Conservation (phyloP, 495 filamentous ascomycete genomes). For the Articulospora tetracladia region DNA sequence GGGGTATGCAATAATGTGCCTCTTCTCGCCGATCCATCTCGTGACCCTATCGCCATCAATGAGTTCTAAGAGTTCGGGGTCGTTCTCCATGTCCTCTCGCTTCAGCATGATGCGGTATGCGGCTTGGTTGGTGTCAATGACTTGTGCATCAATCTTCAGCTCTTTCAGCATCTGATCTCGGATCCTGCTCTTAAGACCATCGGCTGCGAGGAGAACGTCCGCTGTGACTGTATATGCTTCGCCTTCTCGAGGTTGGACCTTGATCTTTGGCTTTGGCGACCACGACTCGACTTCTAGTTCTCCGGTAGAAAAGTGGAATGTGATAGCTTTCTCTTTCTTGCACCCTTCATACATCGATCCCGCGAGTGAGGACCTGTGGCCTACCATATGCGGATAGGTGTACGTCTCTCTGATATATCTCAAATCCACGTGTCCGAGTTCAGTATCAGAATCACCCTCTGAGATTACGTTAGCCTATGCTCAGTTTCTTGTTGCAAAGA, state of each 20-base stretch:
- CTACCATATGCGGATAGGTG: slow-evolving; percentile 72
- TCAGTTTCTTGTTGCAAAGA: background rate
- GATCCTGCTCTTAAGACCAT: slow-evolving; percentile 69
- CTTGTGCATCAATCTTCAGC: slow-evolving; percentile 49
- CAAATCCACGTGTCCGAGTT: slow-evolving; percentile 68
- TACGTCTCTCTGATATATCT: slow-evolving; percentile 63
- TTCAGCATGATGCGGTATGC: slow-evolving; percentile 84
- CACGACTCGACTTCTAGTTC: slow-evolving; percentile 52
- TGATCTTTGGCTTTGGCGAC: slow-evolving; percentile 51
- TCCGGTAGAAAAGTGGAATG: slow-evolving; percentile 62
- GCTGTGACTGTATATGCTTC: slow-evolving; percentile 51
- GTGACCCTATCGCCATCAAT: slow-evolving; percentile 64
- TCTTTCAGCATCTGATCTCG: slow-evolving; percentile 57
- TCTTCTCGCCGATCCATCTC: slow-evolving; percentile 73
- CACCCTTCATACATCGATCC: slow-evolving; percentile 65
- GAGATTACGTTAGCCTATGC: background rate
- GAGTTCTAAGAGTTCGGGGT: slow-evolving; percentile 64
- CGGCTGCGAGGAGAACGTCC: slow-evolving; percentile 68
- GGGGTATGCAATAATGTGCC: slow-evolving; percentile 82
- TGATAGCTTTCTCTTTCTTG: slow-evolving; percentile 57
- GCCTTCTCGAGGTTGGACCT: slow-evolving; percentile 51
- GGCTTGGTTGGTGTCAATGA: slow-evolving; percentile 71
- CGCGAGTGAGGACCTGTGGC: slow-evolving; percentile 72
- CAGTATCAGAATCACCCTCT: slow-evolving; percentile 64
- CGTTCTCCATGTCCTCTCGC: slow-evolving; percentile 57